A percentile compares a stretch with the other conserved stretches of the same genome.
Evolutionary conservation across 139 green algal genomes (phyloP).

Genomic region (Volvox africanus): DNA sequence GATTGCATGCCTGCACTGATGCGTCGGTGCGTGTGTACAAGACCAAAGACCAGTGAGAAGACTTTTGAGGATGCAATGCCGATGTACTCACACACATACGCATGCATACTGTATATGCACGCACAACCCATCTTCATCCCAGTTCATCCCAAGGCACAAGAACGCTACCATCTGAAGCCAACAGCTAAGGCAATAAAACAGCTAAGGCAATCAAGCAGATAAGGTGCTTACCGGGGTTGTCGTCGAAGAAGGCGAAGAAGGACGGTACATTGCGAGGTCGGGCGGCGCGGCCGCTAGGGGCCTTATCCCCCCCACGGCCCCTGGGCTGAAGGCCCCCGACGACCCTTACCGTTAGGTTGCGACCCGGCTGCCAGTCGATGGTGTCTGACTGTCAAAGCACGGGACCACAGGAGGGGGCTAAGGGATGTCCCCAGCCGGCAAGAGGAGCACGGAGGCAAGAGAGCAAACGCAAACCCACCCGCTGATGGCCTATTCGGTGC

Average conservation of each 20-base stretch:
- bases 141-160: no score
- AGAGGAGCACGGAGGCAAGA: neutral
- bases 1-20: no score
- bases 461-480: no score
- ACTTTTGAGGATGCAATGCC: neutral
- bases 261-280: neutral
- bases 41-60: no score
- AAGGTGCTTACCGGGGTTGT: neutral
- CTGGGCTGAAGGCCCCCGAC: neutral
- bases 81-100: neutral
- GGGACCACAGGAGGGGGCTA: neutral
- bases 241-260: slow-evolving; percentile 32
- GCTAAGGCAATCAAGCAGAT: no score
- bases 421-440: no score
- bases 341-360: slow-evolving; percentile 3
- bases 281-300: neutral
- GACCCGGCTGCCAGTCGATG: slow-evolving; percentile 28
- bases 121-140: no score
- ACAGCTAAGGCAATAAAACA: no score
- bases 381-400: neutral
- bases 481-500: neutral
- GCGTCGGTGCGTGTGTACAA: no score
- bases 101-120: neutral
- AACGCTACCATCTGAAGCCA: no score
- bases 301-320: no score